Conservation (phyloP, 441 rosid species). For the Gossypium lobatum region DNA sequence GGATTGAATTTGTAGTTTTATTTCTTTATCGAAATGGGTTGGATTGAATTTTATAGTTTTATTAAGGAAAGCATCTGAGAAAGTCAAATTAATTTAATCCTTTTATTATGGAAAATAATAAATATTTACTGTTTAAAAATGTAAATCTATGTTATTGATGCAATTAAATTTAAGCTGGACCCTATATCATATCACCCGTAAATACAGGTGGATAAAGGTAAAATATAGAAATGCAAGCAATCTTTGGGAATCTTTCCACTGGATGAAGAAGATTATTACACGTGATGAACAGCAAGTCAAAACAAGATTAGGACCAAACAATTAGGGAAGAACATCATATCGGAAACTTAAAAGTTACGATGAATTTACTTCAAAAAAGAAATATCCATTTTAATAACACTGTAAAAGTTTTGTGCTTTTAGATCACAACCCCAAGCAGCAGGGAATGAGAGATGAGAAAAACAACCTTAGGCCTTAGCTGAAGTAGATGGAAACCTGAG, state of each 20-base stretch:
- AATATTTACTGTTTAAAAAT: too few species aligned
- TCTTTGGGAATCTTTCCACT: neutral
- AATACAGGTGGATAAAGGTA: too few species aligned
- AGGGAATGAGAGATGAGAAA: neutral
- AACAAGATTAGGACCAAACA: neutral
- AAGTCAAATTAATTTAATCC: too few species aligned
- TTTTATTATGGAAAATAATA: too few species aligned
- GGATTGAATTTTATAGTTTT: too few species aligned
- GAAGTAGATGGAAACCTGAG: slow-evolving; percentile 79
- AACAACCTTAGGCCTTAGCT: slow-evolving; percentile 28
- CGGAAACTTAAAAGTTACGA: neutral
- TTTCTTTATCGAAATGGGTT: too few species aligned
- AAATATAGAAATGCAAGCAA: neutral
- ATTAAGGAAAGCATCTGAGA: too few species aligned
- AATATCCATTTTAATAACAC: slow-evolving; percentile 10
- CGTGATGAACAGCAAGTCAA: neutral
- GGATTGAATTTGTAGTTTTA: too few species aligned
- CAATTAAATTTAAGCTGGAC: too few species aligned
- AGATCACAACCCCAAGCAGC: slow-evolving; percentile 13
- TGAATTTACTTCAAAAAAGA: neutral
- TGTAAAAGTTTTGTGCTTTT: slow-evolving; percentile 6
- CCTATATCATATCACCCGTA: too few species aligned
- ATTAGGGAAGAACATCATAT: neutral
- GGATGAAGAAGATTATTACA: neutral
- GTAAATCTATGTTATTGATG: too few species aligned